Base-by-base conservation (phyloP, 306 rosid genomes). In the Quillaja saponaria region DNA sequence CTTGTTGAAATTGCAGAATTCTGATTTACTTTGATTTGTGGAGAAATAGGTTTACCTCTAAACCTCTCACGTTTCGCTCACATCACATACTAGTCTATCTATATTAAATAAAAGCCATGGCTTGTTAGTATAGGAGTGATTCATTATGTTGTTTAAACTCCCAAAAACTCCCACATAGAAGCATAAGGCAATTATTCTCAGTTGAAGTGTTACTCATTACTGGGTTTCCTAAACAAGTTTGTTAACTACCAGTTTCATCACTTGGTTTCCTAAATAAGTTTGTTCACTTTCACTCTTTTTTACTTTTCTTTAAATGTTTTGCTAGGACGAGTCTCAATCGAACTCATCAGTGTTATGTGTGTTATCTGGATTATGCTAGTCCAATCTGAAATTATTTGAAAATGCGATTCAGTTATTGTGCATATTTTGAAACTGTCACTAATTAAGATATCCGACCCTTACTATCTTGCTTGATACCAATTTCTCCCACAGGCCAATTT, bases 401-500 rank as follows among this genome's bases (percentile, higher is more conserved):
- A 66, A n/a, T 66, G 47, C 38, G 65, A 6, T 55, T 74, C 8
- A 15, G 6, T 44, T 54, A 39, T 8, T 34, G 11, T 33, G 13
- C 51, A 19, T 15, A 15, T 3, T 20, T 56, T 51, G 33, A 65
- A 66, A 66, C 25, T 49, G 10, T 18, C 17, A 48, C n/a, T 50
- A 11, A 16, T 34, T 31, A 9, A 42, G 44, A 49, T 4, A 10
- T 31, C 39, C 40, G 63, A 51, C 59, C 61, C 35, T 7, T n/a
- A n/a, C n/a, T n/a, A n/a, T n/a, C n/a, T 47, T 34, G 28, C 2
- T 59, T 50, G 63, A 40, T 53, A 10, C 49, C 49, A 17, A 35
- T 66, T 37, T 78, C 49, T 63, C 34, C 77, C 80, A 83, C 55
- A 67, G 87, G 73, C 53, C 53, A 61, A 46, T 54, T 49, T 52